Evolutionary conservation across 169 alveolate species (phyloP).

Genomic region (Plasmodium vinckei): DNA sequence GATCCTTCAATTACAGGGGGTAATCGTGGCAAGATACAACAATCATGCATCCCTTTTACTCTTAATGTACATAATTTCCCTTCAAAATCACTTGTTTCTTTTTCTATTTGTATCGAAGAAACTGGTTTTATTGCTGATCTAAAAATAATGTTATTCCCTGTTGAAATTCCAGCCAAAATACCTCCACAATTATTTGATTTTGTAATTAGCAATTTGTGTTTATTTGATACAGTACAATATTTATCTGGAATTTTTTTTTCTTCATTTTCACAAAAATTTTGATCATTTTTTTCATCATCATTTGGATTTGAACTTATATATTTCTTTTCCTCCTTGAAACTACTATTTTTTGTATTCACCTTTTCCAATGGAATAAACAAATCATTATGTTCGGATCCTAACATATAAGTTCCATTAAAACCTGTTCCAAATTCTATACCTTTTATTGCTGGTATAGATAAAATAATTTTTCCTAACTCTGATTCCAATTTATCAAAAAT

Average conservation of each 20-base stretch:
- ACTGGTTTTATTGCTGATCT: constrained; percentile 62
- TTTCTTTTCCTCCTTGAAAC: neutral
- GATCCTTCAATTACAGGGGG: constrained; percentile 41
- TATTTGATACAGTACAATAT: neutral
- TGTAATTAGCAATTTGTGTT: constrained; percentile 14
- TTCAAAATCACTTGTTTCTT: constrained; percentile 35
- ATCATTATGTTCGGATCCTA: constrained; percentile 57
- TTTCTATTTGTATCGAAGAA: constrained; percentile 58
- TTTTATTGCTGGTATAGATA: constrained; percentile 55
- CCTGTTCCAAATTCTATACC: constrained; percentile 66
- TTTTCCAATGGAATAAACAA: constrained; percentile 6
- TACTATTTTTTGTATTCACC: neutral
- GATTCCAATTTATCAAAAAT: constrained; percentile 59
- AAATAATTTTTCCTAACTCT: constrained; percentile 39
- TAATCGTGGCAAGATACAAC: constrained; percentile 43
- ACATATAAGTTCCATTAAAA: constrained; percentile 34
- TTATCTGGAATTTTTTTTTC: neutral
- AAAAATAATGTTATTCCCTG: constrained; percentile 44
- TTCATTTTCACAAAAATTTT: constrained; percentile 6
- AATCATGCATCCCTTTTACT: constrained; percentile 39
- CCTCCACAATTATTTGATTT: constrained; percentile 53
- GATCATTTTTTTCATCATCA: neutral
- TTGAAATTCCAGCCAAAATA: constrained; percentile 47
- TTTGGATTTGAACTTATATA: neutral
- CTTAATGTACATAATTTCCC: constrained; percentile 18